Evolutionary conservation across 495 filamentous ascomycete genomes (phyloP).

Genomic region (Cercophora newfieldiana): DNA sequence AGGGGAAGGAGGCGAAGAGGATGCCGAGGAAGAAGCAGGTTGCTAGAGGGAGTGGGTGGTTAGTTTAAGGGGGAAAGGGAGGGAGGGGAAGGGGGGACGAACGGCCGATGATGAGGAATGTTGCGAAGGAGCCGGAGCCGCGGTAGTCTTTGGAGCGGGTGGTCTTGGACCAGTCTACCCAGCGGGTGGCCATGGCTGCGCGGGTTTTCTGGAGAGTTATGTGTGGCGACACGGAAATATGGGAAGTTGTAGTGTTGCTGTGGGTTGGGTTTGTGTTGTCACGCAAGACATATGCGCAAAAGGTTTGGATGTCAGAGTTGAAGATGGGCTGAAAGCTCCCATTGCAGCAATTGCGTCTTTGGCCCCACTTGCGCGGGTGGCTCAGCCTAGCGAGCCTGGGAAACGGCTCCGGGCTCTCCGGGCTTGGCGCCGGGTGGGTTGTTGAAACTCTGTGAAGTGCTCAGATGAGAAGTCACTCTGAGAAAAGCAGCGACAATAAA

Average conservation of each 20-base stretch:
- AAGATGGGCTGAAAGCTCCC: no score
- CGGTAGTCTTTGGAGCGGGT: constrained; percentile 50
- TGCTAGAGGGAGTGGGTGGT: constrained; percentile 35
- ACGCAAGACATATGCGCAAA: no score
- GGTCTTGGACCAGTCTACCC: constrained; percentile 53
- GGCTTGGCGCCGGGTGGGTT: no score
- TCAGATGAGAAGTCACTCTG: no score
- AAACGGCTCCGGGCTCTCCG: no score
- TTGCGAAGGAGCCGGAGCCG: constrained; percentile 69
- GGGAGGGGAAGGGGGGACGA: constrained; percentile 32
- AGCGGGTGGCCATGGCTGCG: constrained; percentile 33
- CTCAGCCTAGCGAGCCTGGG: neutral
- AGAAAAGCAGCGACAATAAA: no score
- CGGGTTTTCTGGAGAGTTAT: neutral
- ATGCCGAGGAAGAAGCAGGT: constrained; percentile 97
- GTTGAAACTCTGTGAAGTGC: no score
- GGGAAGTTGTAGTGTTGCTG: neutral
- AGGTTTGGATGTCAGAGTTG: no score
- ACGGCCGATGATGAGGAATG: constrained; percentile 96
- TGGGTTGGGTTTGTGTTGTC: neutral
- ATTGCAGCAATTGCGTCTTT: neutral
- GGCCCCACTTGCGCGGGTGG: neutral
- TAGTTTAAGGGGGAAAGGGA: constrained; percentile 1
- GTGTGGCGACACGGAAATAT: neutral
- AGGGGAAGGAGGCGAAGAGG: constrained; percentile 94